Evolutionary conservation across 2,329 filamentous ascomycete genomes (phyloP).

Genomic region (Pseudocercospora fijiensis): DNA sequence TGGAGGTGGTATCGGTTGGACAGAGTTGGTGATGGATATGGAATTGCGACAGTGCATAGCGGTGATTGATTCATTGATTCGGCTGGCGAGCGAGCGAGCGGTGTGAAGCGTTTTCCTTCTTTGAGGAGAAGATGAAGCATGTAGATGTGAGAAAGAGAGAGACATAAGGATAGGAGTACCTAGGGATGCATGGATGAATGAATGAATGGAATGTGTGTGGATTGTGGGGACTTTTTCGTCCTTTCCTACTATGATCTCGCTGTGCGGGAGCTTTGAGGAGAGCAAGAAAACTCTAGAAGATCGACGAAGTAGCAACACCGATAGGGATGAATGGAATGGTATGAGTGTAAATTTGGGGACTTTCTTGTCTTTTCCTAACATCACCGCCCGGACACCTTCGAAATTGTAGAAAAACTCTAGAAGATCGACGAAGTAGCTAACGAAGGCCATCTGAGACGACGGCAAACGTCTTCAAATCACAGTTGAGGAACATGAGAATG

Average conservation of each 20-base stretch:
- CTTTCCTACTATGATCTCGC: background rate
- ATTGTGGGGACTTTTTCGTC: background rate
- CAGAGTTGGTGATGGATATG: background rate
- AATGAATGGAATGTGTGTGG: background rate
- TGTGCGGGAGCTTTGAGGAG: background rate
- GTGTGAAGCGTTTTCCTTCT: background rate
- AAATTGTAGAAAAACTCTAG: too few relatives aligned
- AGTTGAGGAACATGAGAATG: too few relatives aligned
- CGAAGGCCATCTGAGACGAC: too few relatives aligned
- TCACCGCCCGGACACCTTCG: too few relatives aligned
- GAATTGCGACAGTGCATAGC: background rate
- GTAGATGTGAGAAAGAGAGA: background rate
- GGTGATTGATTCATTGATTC: background rate
- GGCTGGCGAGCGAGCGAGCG: background rate
- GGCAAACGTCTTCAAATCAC: too few relatives aligned
- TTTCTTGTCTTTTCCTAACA: too few relatives aligned
- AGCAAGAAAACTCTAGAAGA: too few relatives aligned
- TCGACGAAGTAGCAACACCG: too few relatives aligned
- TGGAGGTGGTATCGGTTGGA: slow-evolving; percentile 1
- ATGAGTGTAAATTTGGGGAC: too few relatives aligned
- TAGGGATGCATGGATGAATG: too few relatives aligned
- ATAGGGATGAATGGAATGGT: too few relatives aligned
- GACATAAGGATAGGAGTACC: background rate
- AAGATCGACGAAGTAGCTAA: too few relatives aligned
- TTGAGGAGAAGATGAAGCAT: background rate